phyloP scores from a whole-genome alignment of 208 protist species.

The Tritrichomonas foetus region DNA sequence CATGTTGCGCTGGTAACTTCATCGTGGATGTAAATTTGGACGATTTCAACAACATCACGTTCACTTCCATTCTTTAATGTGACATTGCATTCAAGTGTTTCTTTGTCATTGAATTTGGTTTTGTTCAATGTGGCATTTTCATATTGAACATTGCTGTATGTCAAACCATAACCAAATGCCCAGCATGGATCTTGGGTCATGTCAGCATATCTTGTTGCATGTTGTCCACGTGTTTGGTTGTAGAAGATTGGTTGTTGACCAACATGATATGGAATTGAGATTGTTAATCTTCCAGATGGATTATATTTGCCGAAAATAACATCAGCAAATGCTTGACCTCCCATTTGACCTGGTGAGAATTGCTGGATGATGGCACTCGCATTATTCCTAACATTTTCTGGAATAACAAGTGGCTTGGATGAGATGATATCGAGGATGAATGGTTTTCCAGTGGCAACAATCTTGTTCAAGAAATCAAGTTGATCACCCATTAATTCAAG shows the following conservation, averaged over 20 bases:
- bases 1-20: background rate
- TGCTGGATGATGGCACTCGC: conserved; percentile 48
- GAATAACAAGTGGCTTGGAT: conserved; percentile 49
- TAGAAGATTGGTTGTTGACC: conserved; percentile 17
- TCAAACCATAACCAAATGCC: conserved; percentile 54
- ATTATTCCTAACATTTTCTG: background rate
- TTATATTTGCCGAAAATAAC: conserved; percentile 47
- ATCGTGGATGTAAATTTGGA: conserved; percentile 53
- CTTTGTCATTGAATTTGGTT: background rate
- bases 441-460: background rate
- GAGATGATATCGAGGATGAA: conserved; percentile 54
- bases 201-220: conserved; percentile 6
- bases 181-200: conserved; percentile 42
- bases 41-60: conserved; percentile 45
- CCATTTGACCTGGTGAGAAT: conserved; percentile 51
- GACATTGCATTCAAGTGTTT: conserved; percentile 39
- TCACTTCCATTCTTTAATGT: conserved; percentile 50
- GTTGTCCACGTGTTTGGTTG: background rate
- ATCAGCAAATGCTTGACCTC: conserved; percentile 54
- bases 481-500: background rate
- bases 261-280: conserved; percentile 51
- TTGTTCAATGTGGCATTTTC: background rate
- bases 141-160: conserved; percentile 52
- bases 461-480: background rate
- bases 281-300: conserved; percentile 49